phyloP scores from a whole-genome alignment of 768 basidiomycete species.

The Hypholoma fasciculare region DNA sequence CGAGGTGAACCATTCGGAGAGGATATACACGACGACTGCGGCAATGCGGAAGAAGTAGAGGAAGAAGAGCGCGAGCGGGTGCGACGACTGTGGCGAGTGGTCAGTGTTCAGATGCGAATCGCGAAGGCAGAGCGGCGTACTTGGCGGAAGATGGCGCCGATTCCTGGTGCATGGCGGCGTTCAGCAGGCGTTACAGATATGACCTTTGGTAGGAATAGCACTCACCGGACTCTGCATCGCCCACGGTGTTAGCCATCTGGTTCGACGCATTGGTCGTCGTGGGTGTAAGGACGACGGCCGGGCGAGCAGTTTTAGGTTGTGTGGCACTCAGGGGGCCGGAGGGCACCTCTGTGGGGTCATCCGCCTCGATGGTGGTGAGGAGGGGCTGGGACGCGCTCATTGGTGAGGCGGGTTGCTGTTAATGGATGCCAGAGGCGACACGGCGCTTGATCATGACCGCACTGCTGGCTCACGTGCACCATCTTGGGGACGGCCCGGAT shows the following conservation, averaged over 20 bases:
- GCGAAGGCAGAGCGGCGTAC: constrained; percentile 33
- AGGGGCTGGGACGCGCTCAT: constrained; percentile 69
- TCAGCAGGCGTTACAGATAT: neutral
- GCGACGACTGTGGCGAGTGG: constrained; percentile 59
- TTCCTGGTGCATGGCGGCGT: constrained; percentile 37
- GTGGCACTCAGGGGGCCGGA: constrained; percentile 31
- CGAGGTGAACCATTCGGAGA: constrained; percentile 88
- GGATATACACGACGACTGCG: constrained; percentile 89
- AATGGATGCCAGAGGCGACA: neutral
- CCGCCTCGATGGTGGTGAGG: constrained; percentile 84
- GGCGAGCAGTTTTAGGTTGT: constrained; percentile 26
- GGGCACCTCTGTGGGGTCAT: constrained; percentile 52
- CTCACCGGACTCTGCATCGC: constrained; percentile 79
- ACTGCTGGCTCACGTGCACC: constrained; percentile 2
- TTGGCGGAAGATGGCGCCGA: constrained; percentile 78
- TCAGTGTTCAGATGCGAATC: constrained; percentile 1
- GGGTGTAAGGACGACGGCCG: constrained; percentile 60
- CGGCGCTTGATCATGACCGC: neutral
- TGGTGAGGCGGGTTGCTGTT: constrained; percentile 15
- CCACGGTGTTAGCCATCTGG: constrained; percentile 52
- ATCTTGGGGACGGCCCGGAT: neutral
- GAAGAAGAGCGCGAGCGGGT: constrained; percentile 82
- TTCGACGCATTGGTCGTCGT: constrained; percentile 33
- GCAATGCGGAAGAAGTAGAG: constrained; percentile 86
- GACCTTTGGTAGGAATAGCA: constrained; percentile 9